Percentiles rank a stretch among this genome's conserved stretches.
These are phyloP conservation scores for Chalciporus pseudorubinellus DNA, from an alignment of 768 basidiomycete genomes.

Conservation along the genomic window DNA sequence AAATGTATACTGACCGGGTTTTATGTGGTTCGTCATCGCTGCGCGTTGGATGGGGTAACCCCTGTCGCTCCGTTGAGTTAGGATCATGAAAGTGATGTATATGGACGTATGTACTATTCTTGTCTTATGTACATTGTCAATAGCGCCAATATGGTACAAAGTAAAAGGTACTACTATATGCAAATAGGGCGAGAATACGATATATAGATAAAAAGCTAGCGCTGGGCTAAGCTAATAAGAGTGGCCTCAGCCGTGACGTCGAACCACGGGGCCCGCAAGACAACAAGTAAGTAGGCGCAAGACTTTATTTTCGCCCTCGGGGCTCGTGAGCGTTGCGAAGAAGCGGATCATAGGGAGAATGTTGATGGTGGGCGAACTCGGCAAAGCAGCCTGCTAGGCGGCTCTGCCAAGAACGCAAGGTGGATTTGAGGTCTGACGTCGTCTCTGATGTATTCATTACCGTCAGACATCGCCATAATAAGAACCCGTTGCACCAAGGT, in stretches of 20 bases:
- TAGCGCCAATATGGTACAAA: constrained; percentile 2
- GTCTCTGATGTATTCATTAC: constrained; percentile 27
- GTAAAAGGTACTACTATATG: not conserved
- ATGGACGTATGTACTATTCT: constrained; percentile 4
- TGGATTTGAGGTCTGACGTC: constrained; percentile 8
- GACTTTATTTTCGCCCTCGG: constrained; percentile 8
- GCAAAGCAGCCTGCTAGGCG: constrained; percentile 3
- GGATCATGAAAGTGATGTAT: not conserved
- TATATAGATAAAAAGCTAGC: constrained; percentile 25
- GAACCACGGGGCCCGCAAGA: constrained; percentile 9
- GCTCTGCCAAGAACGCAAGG: constrained; percentile 7
- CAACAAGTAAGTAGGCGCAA: constrained; percentile 10
- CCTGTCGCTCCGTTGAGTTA: too few relatives aligned
- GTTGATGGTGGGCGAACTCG: constrained; percentile 5
- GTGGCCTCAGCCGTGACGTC: constrained; percentile 6
- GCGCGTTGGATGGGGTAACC: too few relatives aligned
- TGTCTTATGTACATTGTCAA: constrained; percentile 25
- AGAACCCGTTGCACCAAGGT: constrained; percentile 20
- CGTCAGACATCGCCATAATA: constrained; percentile 27
- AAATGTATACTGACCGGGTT: too few relatives aligned
- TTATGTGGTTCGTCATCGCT: too few relatives aligned
- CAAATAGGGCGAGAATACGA: constrained; percentile 19
- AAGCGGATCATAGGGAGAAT: constrained; percentile 7
- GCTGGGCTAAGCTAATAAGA: constrained; percentile 15
- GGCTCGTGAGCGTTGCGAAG: not conserved